A percentile compares a stretch with the other conserved stretches of the same genome.
Conservation (phyloP, 768 basidiomycete genomes). For the Psilocybe cubensis region DNA sequence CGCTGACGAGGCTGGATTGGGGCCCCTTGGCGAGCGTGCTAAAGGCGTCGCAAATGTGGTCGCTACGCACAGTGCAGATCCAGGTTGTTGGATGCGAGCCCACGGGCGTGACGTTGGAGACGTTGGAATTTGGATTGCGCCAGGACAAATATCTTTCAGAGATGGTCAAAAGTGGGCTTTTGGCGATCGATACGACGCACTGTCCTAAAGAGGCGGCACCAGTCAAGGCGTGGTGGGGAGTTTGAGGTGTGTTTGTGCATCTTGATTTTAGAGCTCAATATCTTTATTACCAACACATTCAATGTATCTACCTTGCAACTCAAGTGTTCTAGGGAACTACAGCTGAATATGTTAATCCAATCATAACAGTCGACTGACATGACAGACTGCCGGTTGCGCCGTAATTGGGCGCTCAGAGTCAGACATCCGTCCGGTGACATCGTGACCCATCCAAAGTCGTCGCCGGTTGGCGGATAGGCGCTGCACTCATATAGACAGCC, state of each 20-base stretch:
- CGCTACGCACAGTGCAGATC: not conserved
- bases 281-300: too few species aligned
- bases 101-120: not conserved
- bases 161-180: not conserved
- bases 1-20: constrained; percentile 5
- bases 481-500: too few species aligned
- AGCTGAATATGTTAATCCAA: too few species aligned
- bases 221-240: not conserved
- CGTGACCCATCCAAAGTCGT: too few species aligned
- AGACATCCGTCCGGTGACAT: too few species aligned
- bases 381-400: too few species aligned
- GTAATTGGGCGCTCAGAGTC: too few species aligned
- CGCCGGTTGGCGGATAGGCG: too few species aligned
- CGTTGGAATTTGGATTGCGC: not conserved
- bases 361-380: too few species aligned
- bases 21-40: not conserved
- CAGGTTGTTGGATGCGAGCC: not conserved
- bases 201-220: not conserved
- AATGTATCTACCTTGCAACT: too few species aligned
- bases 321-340: too few species aligned
- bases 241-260: not conserved
- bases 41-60: not conserved
- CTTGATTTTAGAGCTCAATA: too few species aligned
- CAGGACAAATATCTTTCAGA: constrained; percentile 4
- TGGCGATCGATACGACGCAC: not conserved